Evolutionary conservation across 768 basidiomycete genomes (phyloP), one percentile per base, ranked within the genome.

Genomic region (Russula lepida): DNA sequence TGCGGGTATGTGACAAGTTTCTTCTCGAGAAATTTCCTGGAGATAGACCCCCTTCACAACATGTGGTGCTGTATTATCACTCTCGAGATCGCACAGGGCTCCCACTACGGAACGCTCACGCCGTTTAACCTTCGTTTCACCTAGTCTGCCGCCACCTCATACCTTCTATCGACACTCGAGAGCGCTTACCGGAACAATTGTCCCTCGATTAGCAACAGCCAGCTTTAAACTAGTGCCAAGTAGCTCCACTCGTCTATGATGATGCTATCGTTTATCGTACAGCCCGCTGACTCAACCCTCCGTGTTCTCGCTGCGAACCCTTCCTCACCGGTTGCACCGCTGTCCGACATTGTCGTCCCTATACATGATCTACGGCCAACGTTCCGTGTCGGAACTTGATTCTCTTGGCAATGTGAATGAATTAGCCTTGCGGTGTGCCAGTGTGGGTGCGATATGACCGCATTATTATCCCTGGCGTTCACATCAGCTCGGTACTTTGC

Each of bases 401-500:
- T 57, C 33, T 49, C 43, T 47, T 21, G n/a, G n/a, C n/a, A n/a
- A n/a, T 23, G 39, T 47, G 32, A 47, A 48, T 52, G 6, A 21
- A 19, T 35, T 17, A n/a, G n/a, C 44, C 53, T 60, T 48, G 30
- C 33, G 15, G 50, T 43, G 35, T 35, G 35, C 35, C 35, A 17
- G 32, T 11, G 56, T 12, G 28, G 39, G 48, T 33, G 37, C 43
- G 41, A 46, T 47, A 58, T 50, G 54, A 61, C 55, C 41, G 60
- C 60, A 55, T 51, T 44, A 21, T 44, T 6, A 21, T 44, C 4
- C 27, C 21, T 51, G 23, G 41, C 41, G 48, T 62, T 62, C 60
- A 57, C 51, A 62, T 62, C 56, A 5, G n/a, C 11, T 61, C 54
- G 54, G 54, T 56, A 50, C 60, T 63, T 58, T 58, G 56, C 61